phyloP scores from a whole-genome alignment of 2,329 filamentous ascomycete genomes.

The Fusarium sp. region DNA sequence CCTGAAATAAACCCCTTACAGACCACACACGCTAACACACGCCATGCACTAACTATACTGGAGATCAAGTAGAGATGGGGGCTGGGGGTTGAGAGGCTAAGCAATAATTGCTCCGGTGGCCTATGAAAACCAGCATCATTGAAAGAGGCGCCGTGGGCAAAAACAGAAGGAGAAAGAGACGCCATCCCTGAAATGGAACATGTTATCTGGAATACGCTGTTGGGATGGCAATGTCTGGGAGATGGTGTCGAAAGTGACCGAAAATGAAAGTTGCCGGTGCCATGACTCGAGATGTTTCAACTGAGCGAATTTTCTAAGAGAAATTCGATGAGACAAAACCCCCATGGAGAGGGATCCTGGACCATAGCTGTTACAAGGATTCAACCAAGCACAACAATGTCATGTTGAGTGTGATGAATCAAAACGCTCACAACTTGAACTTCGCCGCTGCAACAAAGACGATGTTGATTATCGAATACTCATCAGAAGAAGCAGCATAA shows the following conservation, averaged over 20 bases:
- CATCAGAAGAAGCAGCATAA: not conserved
- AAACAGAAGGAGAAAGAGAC: slow-evolving; percentile 13
- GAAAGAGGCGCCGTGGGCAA: not conserved
- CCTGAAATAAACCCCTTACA: slow-evolving; percentile 3
- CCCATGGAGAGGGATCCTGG: not conserved
- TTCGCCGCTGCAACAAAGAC: not conserved
- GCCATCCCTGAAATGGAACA: not conserved
- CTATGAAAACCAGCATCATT: not conserved
- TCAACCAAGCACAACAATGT: not conserved
- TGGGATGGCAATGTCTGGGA: not conserved
- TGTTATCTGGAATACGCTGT: not conserved
- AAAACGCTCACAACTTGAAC: not conserved
- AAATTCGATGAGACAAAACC: not conserved
- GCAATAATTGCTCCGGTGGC: slow-evolving; percentile 14
- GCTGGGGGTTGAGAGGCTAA: slow-evolving; percentile 1
- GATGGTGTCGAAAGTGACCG: not conserved
- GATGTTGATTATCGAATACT: not conserved
- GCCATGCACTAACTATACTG: slow-evolving; percentile 9
- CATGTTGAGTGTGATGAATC: not conserved
- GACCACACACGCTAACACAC: slow-evolving; percentile 14
- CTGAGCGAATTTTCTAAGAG: not conserved
- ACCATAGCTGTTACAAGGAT: not conserved
- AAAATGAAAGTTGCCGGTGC: not conserved
- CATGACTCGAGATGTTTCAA: slow-evolving; percentile 25
- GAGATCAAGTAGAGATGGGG: not conserved